These are phyloP conservation scores for Mytilinidion resinicola DNA, from an alignment of 495 filamentous ascomycete species.

Conservation along the genomic window DNA sequence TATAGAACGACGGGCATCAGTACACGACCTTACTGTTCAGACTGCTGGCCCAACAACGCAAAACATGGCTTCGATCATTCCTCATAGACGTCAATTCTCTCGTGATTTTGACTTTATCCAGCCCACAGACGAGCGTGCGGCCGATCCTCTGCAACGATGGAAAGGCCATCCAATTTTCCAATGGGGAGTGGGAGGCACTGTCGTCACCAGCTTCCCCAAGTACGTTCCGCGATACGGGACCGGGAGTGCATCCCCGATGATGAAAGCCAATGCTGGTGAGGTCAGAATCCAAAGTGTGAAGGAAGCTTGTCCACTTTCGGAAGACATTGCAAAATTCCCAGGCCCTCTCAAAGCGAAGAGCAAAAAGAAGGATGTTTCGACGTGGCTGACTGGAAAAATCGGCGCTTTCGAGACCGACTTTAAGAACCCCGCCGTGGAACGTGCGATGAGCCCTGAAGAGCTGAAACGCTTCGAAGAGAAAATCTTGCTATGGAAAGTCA, in stretches of 20 bases:
- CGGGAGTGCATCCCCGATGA: conserved; percentile 62
- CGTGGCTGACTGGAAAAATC: conserved; percentile 75
- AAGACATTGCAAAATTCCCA: conserved; percentile 73
- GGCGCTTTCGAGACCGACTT: conserved; percentile 57
- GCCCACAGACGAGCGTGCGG: conserved; percentile 73
- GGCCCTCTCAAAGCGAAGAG: conserved; percentile 81
- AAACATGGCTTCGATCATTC: conserved; percentile 43
- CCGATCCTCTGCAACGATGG: conserved; percentile 81
- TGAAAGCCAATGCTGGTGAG: conserved; percentile 79
- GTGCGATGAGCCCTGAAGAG: conserved; percentile 18
- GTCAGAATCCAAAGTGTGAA: conserved; percentile 67
- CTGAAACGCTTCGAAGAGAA: conserved; percentile 65
- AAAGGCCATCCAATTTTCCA: conserved; percentile 77
- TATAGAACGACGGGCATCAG: conserved; percentile 63
- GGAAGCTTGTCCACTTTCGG: conserved; percentile 60
- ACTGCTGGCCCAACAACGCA: conserved; percentile 22
- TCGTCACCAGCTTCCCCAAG: conserved; percentile 82
- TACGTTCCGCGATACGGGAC: conserved; percentile 80
- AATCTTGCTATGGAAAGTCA: conserved; percentile 79
- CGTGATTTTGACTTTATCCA: conserved; percentile 38
- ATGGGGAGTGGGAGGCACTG: conserved; percentile 80
- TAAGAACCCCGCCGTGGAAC: conserved; percentile 44
- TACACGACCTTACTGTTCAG: conserved; percentile 50
- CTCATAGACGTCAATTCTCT: conserved; percentile 36
- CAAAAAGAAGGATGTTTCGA: conserved; percentile 87